phyloP scores from a whole-genome alignment of 2,329 filamentous ascomycete genomes.

The Penicillium sp. region DNA sequence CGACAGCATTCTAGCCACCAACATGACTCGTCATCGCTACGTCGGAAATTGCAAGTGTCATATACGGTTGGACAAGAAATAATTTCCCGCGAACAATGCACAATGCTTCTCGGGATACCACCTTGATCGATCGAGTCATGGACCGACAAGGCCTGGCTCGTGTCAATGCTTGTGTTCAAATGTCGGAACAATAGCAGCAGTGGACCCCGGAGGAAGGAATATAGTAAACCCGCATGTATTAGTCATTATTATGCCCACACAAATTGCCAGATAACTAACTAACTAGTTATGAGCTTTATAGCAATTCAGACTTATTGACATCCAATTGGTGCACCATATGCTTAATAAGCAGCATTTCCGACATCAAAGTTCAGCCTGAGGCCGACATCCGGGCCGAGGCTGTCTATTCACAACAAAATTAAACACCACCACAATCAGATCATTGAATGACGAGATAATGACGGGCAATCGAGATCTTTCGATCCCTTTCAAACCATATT shows the following conservation, averaged over 20 bases:
- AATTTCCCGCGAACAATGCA: not conserved
- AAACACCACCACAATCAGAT: not conserved
- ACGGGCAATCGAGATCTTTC: not conserved
- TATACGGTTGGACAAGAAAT: not conserved
- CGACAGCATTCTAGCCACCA: not conserved
- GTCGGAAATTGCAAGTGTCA: not conserved
- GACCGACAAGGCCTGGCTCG: not conserved
- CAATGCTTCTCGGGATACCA: not conserved
- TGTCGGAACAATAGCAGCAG: too few relatives aligned
- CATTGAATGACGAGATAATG: not conserved
- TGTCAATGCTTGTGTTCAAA: not conserved
- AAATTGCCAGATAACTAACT: too few relatives aligned
- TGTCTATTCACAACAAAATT: not conserved
- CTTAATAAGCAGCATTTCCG: too few relatives aligned
- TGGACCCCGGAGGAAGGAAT: too few relatives aligned
- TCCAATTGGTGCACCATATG: too few relatives aligned
- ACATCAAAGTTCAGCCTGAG: not conserved
- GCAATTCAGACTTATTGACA: too few relatives aligned
- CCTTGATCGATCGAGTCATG: not conserved
- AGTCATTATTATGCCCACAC: too few relatives aligned
- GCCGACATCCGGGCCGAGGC: not conserved
- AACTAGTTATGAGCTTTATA: too few relatives aligned
- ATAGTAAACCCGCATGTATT: too few relatives aligned
- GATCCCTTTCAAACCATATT: not conserved
- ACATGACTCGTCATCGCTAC: slow-evolving; percentile 2